phyloP scores from a whole-genome alignment of 306 rosid species.

The Heteromeles arbutifolia region DNA sequence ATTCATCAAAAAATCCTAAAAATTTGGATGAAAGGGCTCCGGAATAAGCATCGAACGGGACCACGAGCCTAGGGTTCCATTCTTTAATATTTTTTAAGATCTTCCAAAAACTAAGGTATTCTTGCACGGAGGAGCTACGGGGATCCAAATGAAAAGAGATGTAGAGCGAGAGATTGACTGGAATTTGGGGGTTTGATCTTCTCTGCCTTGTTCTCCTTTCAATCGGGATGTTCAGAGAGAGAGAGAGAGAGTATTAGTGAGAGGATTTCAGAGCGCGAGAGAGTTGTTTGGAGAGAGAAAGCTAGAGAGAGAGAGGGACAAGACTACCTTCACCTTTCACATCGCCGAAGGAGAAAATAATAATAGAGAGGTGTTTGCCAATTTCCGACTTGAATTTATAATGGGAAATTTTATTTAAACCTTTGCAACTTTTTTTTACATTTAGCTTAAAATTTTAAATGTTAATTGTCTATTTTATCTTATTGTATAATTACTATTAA shows the following conservation, averaged over 20 bases:
- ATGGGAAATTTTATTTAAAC: too few relatives aligned
- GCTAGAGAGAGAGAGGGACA: neutral
- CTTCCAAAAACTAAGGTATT: constrained; percentile 47
- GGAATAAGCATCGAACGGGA: constrained; percentile 4
- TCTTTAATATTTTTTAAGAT: neutral
- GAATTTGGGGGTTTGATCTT: constrained; percentile 12
- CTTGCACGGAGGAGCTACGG: constrained; percentile 7
- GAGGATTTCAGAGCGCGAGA: constrained; percentile 11
- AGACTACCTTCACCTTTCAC: constrained; percentile 17
- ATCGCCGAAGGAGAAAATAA: neutral
- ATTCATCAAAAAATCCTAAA: constrained; percentile 4
- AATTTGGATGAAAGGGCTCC: neutral
- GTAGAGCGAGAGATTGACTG: constrained; percentile 7
- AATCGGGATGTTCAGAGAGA: constrained; percentile 30
- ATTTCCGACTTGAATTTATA: too few relatives aligned
- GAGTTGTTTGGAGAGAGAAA: constrained; percentile 11
- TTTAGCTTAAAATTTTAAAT: too few relatives aligned
- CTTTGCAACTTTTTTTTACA: too few relatives aligned
- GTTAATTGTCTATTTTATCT: too few relatives aligned
- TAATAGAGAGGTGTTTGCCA: neutral
- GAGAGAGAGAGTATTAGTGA: constrained; percentile 9
- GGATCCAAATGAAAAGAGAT: constrained; percentile 34
- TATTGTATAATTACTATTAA: too few relatives aligned
- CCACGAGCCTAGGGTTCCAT: constrained; percentile 30
- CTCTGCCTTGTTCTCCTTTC: constrained; percentile 16